phyloP scores from a whole-genome alignment of 768 basidiomycete genomes.

The Boletellus emodensis region DNA sequence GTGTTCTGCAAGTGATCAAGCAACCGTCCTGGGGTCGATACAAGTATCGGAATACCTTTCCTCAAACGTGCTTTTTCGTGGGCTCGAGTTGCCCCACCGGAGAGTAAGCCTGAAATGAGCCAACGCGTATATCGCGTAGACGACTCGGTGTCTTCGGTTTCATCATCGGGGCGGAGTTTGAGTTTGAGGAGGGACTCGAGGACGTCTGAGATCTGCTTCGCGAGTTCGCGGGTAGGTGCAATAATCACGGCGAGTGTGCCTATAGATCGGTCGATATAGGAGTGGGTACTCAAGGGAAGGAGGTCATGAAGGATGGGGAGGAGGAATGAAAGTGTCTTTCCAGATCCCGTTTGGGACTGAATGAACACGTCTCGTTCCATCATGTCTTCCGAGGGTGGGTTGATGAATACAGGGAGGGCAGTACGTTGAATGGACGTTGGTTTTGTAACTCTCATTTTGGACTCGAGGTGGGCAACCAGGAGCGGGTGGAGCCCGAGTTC shows the following conservation, averaged over 20 bases:
- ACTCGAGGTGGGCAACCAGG: conserved; percentile 68
- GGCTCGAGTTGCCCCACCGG: conserved; percentile 88
- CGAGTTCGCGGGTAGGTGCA: conserved; percentile 92
- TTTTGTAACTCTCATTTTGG: conserved; percentile 76
- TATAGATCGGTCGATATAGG: conserved; percentile 91
- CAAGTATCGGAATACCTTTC: conserved; percentile 93
- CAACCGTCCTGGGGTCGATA: conserved; percentile 91
- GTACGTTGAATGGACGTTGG: conserved; percentile 91
- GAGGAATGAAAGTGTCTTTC: conserved; percentile 91
- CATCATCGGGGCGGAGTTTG: conserved; percentile 58
- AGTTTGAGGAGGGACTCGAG: conserved; percentile 76
- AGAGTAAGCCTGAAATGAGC: conserved; percentile 90
- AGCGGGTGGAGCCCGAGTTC: conserved; percentile 84
- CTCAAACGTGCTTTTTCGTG: conserved; percentile 96
- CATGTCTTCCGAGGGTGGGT: conserved; percentile 33
- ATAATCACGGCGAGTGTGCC: conserved; percentile 94
- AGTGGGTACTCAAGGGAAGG: conserved; percentile 81
- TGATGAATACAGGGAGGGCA: conserved; percentile 59
- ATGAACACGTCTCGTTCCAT: conserved; percentile 77
- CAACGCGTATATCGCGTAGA: conserved; percentile 68
- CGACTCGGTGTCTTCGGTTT: conserved; percentile 45
- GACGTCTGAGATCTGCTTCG: conserved; percentile 96
- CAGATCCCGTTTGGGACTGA: conserved; percentile 95
- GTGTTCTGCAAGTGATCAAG: conserved; percentile 98
- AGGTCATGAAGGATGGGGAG: conserved; percentile 95